Conservation (phyloP, 2,329 filamentous ascomycete genomes). For the Colletotrichum sp. region DNA sequence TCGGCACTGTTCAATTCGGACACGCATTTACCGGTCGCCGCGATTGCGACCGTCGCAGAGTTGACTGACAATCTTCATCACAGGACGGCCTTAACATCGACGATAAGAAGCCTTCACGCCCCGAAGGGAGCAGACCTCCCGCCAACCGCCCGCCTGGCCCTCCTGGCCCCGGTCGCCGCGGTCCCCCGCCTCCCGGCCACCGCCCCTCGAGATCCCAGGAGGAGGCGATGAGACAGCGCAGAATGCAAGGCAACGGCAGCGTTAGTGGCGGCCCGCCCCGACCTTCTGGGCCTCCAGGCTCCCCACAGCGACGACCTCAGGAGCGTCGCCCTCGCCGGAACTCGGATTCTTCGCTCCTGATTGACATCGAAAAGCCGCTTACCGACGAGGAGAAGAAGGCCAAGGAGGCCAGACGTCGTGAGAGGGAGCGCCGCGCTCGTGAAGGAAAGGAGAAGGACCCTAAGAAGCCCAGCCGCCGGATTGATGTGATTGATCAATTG, state of each 20-base stretch:
- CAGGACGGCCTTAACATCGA: slow-evolving; percentile 74
- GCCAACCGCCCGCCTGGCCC: slow-evolving; percentile 43
- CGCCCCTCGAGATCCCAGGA: slow-evolving; percentile 72
- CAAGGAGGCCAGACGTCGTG: slow-evolving; percentile 54
- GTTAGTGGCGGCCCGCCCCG: slow-evolving; percentile 34
- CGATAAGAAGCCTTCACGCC: slow-evolving; percentile 51
- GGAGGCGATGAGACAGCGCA: slow-evolving; percentile 61
- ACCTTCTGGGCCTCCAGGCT: slow-evolving; percentile 36
- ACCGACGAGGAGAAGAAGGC: slow-evolving; percentile 64
- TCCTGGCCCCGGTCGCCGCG: slow-evolving; percentile 46
- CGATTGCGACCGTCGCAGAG: neutral
- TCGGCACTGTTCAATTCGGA: neutral
- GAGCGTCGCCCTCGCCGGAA: slow-evolving; percentile 70
- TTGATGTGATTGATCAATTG: slow-evolving; percentile 95
- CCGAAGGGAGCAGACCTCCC: slow-evolving; percentile 32
- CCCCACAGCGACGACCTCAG: slow-evolving; percentile 40
- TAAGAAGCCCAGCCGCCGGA: slow-evolving; percentile 53
- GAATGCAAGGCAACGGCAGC: slow-evolving; percentile 39
- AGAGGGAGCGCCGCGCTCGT: slow-evolving; percentile 55
- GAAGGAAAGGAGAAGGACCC: slow-evolving; percentile 54
- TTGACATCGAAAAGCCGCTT: slow-evolving; percentile 61
- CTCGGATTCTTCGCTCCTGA: slow-evolving; percentile 76
- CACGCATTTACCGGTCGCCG: neutral
- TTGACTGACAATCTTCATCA: slow-evolving; percentile 19
- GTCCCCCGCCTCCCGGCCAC: slow-evolving; percentile 53